A percentile compares a stretch with the other conserved stretches of the same genome.
Evolutionary conservation across 805 yeast species (phyloP).

Genomic region (Candida germanica): DNA sequence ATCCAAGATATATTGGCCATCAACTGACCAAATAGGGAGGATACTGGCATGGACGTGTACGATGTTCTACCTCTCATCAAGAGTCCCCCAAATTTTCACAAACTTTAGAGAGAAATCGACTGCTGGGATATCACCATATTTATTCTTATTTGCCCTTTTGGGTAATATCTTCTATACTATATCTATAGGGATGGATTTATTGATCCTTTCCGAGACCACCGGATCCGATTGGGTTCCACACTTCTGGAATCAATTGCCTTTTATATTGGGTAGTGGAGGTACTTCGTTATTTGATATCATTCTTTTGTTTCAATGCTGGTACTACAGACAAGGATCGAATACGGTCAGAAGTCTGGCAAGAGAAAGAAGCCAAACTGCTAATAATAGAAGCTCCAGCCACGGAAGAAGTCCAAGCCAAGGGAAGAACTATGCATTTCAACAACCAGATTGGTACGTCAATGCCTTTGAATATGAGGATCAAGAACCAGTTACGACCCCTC

Average conservation of each 20-base stretch:
- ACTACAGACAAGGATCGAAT: conserved; percentile 4
- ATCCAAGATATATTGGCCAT: background rate
- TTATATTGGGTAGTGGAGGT: conserved; percentile 76
- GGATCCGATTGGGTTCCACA: conserved; percentile 19
- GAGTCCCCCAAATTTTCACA: conserved; percentile 35
- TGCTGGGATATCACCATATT: conserved; percentile 31
- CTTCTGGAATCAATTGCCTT: conserved; percentile 72
- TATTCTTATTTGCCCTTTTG: conserved; percentile 34
- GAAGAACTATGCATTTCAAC: conserved; percentile 27
- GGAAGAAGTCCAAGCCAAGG: background rate
- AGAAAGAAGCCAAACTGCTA: background rate
- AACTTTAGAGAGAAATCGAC: conserved; percentile 30
- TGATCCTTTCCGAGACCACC: conserved; percentile 12
- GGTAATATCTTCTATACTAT: conserved; percentile 35
- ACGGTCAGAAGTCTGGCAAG: background rate
- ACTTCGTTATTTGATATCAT: conserved; percentile 59
- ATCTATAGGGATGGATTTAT: conserved; percentile 31
- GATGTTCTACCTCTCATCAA: conserved; percentile 26
- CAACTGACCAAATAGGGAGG: conserved; percentile 19
- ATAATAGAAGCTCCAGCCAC: background rate
- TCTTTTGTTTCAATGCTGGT: conserved; percentile 34
- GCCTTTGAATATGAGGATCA: conserved; percentile 14
- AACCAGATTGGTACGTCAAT: conserved; percentile 40
- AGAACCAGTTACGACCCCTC: conserved; percentile 10
- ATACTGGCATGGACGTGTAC: conserved; percentile 34